Conservation (phyloP, 1,284 basidiomycete genomes). For the Laetiporus sulphureus region DNA sequence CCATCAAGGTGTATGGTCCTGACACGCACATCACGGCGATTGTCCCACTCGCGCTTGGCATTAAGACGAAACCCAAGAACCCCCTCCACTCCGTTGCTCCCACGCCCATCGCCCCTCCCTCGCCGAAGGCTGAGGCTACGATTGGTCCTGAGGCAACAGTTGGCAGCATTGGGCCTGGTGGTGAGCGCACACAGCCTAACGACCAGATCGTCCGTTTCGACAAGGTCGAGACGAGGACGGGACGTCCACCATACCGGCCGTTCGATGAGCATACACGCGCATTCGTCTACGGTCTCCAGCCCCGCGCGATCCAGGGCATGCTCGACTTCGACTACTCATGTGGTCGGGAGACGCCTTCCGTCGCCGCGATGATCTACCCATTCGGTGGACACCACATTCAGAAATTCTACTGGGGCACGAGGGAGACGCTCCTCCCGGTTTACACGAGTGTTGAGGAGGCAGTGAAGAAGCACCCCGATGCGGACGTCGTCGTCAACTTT, state of each 20-base stretch:
- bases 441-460: constrained; percentile 94
- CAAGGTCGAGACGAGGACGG: constrained; percentile 30
- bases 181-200: constrained; percentile 77
- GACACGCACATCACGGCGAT: constrained; percentile 99
- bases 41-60: constrained; percentile 92
- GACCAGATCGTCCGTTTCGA: constrained; percentile 91
- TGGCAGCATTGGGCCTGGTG: constrained; percentile 75
- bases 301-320: constrained; percentile 99
- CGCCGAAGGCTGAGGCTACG: constrained; percentile 24
- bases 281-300: constrained; percentile 97
- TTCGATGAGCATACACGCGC: constrained; percentile 92
- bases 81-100: constrained; percentile 32
- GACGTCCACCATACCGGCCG: constrained; percentile 78
- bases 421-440: constrained; percentile 96
- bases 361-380: constrained; percentile 99
- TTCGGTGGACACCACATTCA: constrained; percentile 99
- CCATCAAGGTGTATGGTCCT: constrained; percentile 95
- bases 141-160: constrained; percentile 28
- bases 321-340: constrained; percentile 99
- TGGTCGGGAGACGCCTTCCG: constrained; percentile 87
- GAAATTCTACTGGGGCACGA: constrained; percentile 99
- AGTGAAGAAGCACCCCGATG: constrained; percentile 92
- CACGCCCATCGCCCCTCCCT: constrained; percentile 30
- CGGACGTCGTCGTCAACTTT: constrained; percentile 98
- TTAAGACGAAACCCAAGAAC: constrained; percentile 44